Evolutionary conservation across 2,329 filamentous ascomycete species (phyloP).

Genomic region (Fonsecaea pedrosoi): DNA sequence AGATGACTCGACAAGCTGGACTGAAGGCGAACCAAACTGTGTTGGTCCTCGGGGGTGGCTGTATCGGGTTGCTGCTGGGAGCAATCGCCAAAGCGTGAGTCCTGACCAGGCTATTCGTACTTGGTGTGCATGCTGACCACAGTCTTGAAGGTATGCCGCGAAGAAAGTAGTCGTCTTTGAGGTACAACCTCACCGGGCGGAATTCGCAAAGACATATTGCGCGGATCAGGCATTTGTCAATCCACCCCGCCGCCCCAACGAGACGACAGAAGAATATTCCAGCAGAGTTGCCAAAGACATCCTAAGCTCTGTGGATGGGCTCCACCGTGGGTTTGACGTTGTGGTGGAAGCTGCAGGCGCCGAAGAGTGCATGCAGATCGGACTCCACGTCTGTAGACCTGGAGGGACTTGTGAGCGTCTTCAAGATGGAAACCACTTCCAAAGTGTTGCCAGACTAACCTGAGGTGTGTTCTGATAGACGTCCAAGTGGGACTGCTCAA

Average conservation of each 20-base stretch:
- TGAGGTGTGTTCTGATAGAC: background rate
- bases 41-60: background rate
- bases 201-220: conserved; percentile 18
- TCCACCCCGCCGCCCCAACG: background rate
- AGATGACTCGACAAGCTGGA: conserved; percentile 1
- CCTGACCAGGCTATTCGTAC: background rate
- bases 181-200: conserved; percentile 8
- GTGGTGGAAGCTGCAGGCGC: conserved; percentile 14
- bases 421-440: background rate
- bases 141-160: conserved; percentile 2
- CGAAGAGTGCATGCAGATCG: conserved; percentile 12
- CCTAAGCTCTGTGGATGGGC: conserved; percentile 4
- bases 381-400: background rate
- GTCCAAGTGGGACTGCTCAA: conserved; percentile 10
- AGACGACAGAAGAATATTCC: conserved; percentile 1
- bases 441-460: background rate
- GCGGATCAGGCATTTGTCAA: conserved; percentile 12
- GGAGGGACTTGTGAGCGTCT: conserved; percentile 7
- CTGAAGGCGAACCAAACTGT: conserved; percentile 10
- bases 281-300: conserved; percentile 1
- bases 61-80: conserved; percentile 4
- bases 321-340: conserved; percentile 11
- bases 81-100: background rate
- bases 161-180: conserved; percentile 19
- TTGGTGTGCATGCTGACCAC: background rate